Evolutionary conservation across 768 basidiomycete genomes (phyloP), one percentile per base, ranked within the genome.

Genomic region (Ramaria sp.): DNA sequence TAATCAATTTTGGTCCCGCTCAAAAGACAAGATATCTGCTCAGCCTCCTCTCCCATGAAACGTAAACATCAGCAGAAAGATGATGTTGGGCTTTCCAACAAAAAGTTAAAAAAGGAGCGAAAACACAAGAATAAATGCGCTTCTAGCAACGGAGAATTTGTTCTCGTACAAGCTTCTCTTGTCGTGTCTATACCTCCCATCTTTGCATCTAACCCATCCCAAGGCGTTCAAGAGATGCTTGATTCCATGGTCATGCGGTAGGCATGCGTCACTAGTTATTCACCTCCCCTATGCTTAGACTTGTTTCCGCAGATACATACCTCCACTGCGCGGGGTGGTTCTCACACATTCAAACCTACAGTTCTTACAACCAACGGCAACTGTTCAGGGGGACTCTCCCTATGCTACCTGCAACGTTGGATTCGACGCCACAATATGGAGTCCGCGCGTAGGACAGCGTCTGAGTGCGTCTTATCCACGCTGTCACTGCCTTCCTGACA

Each of bases 201-300:
- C 41, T 95, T 91, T 65, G 78, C 88, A 15, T 75, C 71, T 41
- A 78, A 86, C 67, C 78, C 84, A n/a, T 71, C 76, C 9, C 71
- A 67, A 38, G 94, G 94, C 6, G 88, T 81, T 16, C 81, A 85
- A 63, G 91, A 97, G 69, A 82, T 93, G 79, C 71, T 97, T 16
- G 92, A 97, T 67, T 88, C 88, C 7, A 86, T 96, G 86, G 70
- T 95, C 13, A 95, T 97, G 94, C 82, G 88, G 94, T 93, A 63
- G 61, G 78, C 69, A 48, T 51, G 8, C 25, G 16, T 18, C 37
- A 47, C 22, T 47, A 45, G 30, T 43, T 15, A 22, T 12, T 24
- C 10, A 12, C 50, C 28, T 8, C 28, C 13, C 30, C 34, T 45
- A 56, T 38, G 54, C 44, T 47, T 50, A 13, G 43, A 6, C 4